Base-by-base conservation (phyloP, 2,329 filamentous ascomycete species). In the Hirsutella rhossiliensis region DNA sequence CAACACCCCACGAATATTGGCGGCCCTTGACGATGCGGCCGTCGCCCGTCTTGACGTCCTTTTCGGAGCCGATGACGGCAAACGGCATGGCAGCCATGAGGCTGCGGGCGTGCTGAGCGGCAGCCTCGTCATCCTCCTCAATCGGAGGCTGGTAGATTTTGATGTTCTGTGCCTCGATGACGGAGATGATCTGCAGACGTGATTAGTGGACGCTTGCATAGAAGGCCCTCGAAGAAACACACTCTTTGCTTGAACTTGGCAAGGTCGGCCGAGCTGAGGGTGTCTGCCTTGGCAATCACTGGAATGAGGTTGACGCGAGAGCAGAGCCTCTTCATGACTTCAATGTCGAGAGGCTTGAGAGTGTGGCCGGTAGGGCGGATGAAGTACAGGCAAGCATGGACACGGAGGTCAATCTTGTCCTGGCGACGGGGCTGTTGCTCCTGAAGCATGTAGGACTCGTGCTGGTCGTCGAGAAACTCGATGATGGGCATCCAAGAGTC, bases 401-500 rank as follows among this genome's bases (percentile, higher is more conserved):
- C 94, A 72, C 92, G 89, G 60, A 98, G 85, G 64, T 98, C 92
- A 60, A 98, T 98, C 80, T 97, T 98, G 76, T 98, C 92, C 61
- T 84, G 82, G 61, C 92, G 88, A 69, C 87, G 87, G 57, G 94
- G 92, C 72, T 98, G 92, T 71, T 98, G 92, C 80, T 98, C 92
- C 76, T 98, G 92, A 64, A 98, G 78, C 92, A 98, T 98, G 72
- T 98, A 98, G 32, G 92, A 98, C 76, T 98, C 92, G 68, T 98
- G 94, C 78, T 98, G 92, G 72, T 98, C 92, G 70, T 98, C 92
- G 60, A 98, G 78, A 75, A 98, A 98, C 71, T 98, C 92, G 68
- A 98, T 97, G 64, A 98, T 97, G 64, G 92, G 92, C 78, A 95
- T 94, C 92, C 92, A 98, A 51, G 92, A 97, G 69, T 98, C 92